Percentiles rank a stretch among this genome's conserved stretches.
phyloP scores from a whole-genome alignment of 805 yeast genomes.

The Starmerella stellata region DNA sequence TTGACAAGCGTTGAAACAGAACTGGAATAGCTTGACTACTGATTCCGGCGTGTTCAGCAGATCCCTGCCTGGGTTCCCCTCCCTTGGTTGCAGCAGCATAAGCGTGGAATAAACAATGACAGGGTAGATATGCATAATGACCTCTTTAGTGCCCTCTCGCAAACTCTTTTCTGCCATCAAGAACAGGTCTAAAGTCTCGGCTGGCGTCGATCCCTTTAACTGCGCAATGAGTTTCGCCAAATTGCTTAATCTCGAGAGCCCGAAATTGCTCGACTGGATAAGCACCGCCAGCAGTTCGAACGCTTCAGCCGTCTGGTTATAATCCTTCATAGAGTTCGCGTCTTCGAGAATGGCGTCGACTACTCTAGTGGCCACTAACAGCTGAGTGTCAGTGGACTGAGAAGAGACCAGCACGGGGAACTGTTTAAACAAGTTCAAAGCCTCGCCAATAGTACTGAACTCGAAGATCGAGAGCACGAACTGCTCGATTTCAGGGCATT shows the following conservation, averaged over 20 bases:
- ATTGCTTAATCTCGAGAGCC: constrained; percentile 12
- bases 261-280: constrained; percentile 27
- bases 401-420: constrained; percentile 37
- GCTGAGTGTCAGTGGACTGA: constrained; percentile 36
- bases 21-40: constrained; percentile 37
- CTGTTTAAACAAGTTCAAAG: constrained; percentile 26
- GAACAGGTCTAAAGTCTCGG: constrained; percentile 30
- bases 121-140: constrained; percentile 54
- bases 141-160: constrained; percentile 32
- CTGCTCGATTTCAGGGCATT: constrained; percentile 10
- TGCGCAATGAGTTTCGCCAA: constrained; percentile 55
- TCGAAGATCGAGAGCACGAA: constrained; percentile 24
- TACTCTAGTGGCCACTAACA: constrained; percentile 41
- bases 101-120: constrained; percentile 48
- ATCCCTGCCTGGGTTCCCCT: constrained; percentile 1
- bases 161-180: constrained; percentile 32
- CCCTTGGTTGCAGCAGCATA: constrained; percentile 23
- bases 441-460: constrained; percentile 18
- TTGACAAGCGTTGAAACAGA: constrained; percentile 46
- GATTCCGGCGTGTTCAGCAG: not conserved
- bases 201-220: constrained; percentile 34
- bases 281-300: constrained; percentile 41
- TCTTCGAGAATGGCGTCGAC: constrained; percentile 34
- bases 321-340: constrained; percentile 23
- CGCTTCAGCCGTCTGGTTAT: constrained; percentile 39